Conservation (phyloP, 495 filamentous ascomycete genomes). For the Aspergillus asperescens region DNA sequence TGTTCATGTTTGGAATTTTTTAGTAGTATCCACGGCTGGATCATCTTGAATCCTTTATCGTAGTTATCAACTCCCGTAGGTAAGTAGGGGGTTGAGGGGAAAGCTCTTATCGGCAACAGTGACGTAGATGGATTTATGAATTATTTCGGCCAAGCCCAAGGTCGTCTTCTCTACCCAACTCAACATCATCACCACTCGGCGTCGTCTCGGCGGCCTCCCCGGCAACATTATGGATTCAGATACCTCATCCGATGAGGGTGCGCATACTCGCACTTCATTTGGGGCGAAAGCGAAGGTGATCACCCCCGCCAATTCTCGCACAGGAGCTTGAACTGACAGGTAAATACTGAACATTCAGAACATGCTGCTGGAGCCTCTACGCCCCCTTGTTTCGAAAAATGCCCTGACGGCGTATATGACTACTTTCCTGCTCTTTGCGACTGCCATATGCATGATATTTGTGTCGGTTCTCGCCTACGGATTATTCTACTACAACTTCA, state of each 20-base stretch:
- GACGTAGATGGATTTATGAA: neutral
- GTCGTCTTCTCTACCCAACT: neutral
- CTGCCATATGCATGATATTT: constrained; percentile 54
- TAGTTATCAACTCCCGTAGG: no score
- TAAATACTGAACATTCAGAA: constrained; percentile 23
- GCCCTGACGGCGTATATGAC: constrained; percentile 68
- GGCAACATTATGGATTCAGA: constrained; percentile 22
- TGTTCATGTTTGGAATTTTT: neutral
- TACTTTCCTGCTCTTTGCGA: constrained; percentile 56
- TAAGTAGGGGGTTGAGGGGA: no score
- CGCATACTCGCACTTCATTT: constrained; percentile 8
- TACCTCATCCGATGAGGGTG: constrained; percentile 25
- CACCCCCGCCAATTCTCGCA: neutral
- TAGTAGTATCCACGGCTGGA: no score
- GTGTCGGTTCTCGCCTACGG: constrained; percentile 64
- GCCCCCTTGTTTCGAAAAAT: constrained; percentile 55
- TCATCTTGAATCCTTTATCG: neutral
- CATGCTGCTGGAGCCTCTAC: constrained; percentile 30
- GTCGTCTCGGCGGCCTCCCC: neutral
- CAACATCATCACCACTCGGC: neutral
- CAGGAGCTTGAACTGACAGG: neutral
- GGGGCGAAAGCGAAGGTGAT: constrained; percentile 18
- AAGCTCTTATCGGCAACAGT: neutral
- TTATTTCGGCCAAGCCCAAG: neutral
- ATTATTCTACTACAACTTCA: constrained; percentile 74